Evolutionary conservation across 1,284 basidiomycete genomes (phyloP).

Genomic region (Melanopsichium pennsylvanicum): DNA sequence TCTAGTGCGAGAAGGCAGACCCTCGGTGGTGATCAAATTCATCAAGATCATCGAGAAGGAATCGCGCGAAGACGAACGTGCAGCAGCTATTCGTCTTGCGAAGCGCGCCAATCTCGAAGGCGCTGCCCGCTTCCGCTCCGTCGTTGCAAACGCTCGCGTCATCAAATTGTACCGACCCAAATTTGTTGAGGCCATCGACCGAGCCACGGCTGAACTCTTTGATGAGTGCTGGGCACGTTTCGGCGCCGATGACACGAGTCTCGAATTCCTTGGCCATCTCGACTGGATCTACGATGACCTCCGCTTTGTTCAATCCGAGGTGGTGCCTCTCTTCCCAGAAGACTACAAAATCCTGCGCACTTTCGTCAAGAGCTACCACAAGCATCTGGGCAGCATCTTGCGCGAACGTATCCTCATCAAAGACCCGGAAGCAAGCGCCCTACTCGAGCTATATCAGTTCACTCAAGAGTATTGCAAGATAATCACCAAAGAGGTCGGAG

Average conservation of each 20-base stretch:
- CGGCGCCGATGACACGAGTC: slow-evolving; percentile 72
- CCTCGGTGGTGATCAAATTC: slow-evolving; percentile 85
- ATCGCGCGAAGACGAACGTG: slow-evolving; percentile 92
- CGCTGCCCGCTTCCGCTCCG: slow-evolving; percentile 57
- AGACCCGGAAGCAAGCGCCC: slow-evolving; percentile 83
- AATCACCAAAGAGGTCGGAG: slow-evolving; percentile 86
- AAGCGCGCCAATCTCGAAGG: slow-evolving; percentile 80
- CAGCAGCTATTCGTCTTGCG: slow-evolving; percentile 90
- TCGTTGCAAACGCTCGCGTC: slow-evolving; percentile 73
- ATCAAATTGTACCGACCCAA: slow-evolving; percentile 97
- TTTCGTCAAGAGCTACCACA: slow-evolving; percentile 90
- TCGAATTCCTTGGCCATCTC: slow-evolving; percentile 79
- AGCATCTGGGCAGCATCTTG: slow-evolving; percentile 80
- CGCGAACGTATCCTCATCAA: slow-evolving; percentile 74
- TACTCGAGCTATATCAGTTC: slow-evolving; percentile 89
- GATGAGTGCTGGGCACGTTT: slow-evolving; percentile 73
- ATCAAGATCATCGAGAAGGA: slow-evolving; percentile 94
- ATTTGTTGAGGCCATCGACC: slow-evolving; percentile 80
- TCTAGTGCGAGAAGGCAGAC: slow-evolving; percentile 77
- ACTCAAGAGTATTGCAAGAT: slow-evolving; percentile 92
- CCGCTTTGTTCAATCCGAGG: slow-evolving; percentile 83
- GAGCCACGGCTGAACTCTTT: slow-evolving; percentile 80
- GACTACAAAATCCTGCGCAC: slow-evolving; percentile 86
- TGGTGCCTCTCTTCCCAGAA: slow-evolving; percentile 89
- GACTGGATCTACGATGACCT: slow-evolving; percentile 95